Evolutionary conservation across 352 stramenopile species (phyloP), one percentile per base, ranked within the genome.

Genomic region (Thalassiosira tumida): DNA sequence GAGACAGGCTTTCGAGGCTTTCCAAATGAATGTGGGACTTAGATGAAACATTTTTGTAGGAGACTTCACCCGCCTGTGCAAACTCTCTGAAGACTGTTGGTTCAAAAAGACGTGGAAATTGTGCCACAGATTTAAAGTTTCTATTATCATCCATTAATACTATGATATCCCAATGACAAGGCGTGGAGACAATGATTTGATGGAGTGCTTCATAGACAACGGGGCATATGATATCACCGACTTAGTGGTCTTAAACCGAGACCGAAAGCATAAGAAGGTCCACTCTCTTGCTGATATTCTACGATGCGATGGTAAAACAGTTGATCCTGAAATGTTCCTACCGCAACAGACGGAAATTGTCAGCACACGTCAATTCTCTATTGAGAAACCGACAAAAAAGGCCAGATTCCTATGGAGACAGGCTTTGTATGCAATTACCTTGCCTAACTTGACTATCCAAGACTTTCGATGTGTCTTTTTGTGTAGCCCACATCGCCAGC

Each of bases 31-130:
- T 2, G 33, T 72, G 4, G 47, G 75, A 6, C 7, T 82, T 1
- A 29, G 47, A 47, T 24, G 51, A 2, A 69, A 82, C 15, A 40
- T 47, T 72, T 21, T 82, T 1, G 21, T 21, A 21, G 21, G 47
- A 21, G 21, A 59, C 47, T 59, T 38, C 31, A 51, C 10, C n/a
- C 7, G 33, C 69, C 33, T 82, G 38, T 43, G 24, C 2, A 13
- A 1, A 47, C 7, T 72, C 14, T 29, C 38, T 35, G 17, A 10
- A 59, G 21, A 10, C 10, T 21, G 47, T 59, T 82, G 75, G 75
- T 72, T 72, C 29, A 50, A 40, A n/a, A 50, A 82, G 35, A 1
- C 70, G 29, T 82, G 75, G 75, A 31, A 70, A 31, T 47, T 82
- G 0, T 33, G 14, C n/a, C 29, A 7, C 6, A 7, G 29, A 31